Percentiles rank a stretch among this genome's conserved stretches.
Evolutionary conservation across 1,284 basidiomycete genomes (phyloP).

Genomic region (Pseudozyma tsukubaensis): DNA sequence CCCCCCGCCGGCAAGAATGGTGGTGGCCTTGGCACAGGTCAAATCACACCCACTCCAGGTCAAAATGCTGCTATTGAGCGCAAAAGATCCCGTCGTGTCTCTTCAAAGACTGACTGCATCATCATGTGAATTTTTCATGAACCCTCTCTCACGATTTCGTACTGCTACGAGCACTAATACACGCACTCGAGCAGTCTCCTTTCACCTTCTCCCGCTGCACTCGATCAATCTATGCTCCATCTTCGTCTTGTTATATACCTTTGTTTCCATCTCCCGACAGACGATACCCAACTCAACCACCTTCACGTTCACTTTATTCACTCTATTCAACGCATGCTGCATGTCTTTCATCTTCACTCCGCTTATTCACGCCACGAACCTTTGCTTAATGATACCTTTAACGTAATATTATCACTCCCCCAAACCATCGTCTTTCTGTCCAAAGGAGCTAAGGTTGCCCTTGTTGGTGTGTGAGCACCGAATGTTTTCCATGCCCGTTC

Average conservation of each 20-base stretch:
- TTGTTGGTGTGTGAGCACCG: too few species aligned
- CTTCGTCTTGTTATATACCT: conserved; percentile 5
- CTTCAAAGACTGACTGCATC: conserved; percentile 46
- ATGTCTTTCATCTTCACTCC: neutral
- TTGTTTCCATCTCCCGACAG: neutral
- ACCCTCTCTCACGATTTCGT: neutral
- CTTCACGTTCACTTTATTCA: too few species aligned
- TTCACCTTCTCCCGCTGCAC: neutral
- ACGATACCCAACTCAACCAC: neutral
- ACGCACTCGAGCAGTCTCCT: conserved; percentile 12
- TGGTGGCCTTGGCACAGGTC: conserved; percentile 21
- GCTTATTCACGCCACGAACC: neutral
- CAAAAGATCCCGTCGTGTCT: conserved; percentile 40
- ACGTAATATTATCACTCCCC: too few species aligned
- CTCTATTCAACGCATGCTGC: neutral
- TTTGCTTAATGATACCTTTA: too few species aligned
- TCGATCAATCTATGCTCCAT: conserved; percentile 1
- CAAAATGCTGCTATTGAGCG: conserved; percentile 22
- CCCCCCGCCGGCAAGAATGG: neutral
- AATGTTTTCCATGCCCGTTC: too few species aligned
- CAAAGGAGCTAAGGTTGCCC: too few species aligned
- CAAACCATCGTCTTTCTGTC: too few species aligned
- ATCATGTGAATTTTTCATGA: conserved; percentile 29
- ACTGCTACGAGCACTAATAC: conserved; percentile 11
- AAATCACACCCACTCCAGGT: conserved; percentile 29